phyloP scores from a whole-genome alignment of 2,329 filamentous ascomycete species.

The Ilyonectria robusta region DNA sequence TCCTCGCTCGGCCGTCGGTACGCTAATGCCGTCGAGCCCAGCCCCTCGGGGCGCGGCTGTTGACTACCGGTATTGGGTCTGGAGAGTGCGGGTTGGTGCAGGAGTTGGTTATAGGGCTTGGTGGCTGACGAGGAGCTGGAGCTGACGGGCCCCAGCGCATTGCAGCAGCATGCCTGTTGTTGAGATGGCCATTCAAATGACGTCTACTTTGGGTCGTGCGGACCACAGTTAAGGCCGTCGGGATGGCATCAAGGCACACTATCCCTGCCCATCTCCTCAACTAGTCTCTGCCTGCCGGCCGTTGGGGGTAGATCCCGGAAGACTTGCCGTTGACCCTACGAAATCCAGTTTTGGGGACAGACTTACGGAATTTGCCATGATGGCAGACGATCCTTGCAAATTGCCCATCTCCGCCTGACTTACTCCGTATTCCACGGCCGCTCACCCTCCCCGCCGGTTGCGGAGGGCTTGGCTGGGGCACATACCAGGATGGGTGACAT shows the following conservation, averaged over 20 bases:
- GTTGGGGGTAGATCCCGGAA: conserved; percentile 22
- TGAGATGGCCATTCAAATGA: conserved; percentile 8
- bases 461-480: conserved; percentile 11
- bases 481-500: conserved; percentile 15
- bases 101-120: conserved; percentile 19
- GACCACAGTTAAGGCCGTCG: conserved; percentile 13
- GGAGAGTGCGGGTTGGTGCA: conserved; percentile 23
- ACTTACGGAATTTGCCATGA: conserved; percentile 16
- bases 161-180: conserved; percentile 9
- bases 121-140: conserved; percentile 21
- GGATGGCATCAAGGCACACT: conserved; percentile 5
- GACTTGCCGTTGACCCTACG: conserved; percentile 22
- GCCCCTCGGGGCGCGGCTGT: conserved; percentile 27
- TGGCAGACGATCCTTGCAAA: conserved; percentile 25
- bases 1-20: conserved; percentile 12
- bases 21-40: conserved; percentile 23
- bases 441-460: conserved; percentile 1
- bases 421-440: neutral
- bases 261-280: conserved; percentile 17
- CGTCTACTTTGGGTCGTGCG: conserved; percentile 10
- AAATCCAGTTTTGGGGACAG: conserved; percentile 24
- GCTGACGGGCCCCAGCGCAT: conserved; percentile 7
- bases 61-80: conserved; percentile 27
- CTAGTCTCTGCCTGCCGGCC: conserved; percentile 1
- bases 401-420: conserved; percentile 8